Conservation (phyloP, 2,329 filamentous ascomycete genomes). For the Fusarium sp. region DNA sequence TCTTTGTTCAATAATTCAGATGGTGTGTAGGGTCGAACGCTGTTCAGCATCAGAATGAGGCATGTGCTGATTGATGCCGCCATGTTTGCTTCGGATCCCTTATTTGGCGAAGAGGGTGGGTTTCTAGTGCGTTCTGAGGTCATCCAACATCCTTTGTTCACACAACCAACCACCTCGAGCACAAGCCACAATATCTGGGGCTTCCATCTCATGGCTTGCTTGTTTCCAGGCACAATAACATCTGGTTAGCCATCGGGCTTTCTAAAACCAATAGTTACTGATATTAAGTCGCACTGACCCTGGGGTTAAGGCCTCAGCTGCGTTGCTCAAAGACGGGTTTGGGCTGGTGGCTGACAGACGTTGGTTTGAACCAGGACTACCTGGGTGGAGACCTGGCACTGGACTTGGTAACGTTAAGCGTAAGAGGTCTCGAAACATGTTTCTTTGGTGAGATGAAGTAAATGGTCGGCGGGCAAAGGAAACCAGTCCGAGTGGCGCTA, state of each 20-base stretch:
- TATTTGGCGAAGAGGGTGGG: neutral
- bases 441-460: neutral
- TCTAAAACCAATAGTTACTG: too few species aligned
- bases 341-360: too few species aligned
- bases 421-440: neutral
- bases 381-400: neutral
- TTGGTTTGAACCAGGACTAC: neutral
- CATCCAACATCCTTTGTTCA: neutral
- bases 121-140: neutral
- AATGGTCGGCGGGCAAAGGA: neutral
- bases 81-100: neutral
- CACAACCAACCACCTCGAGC: neutral
- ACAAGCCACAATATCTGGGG: too few species aligned
- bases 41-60: neutral
- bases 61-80: neutral
- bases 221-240: too few species aligned
- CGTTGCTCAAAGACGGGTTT: neutral
- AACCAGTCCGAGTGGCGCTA: slow-evolving; percentile 4
- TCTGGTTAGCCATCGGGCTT: too few species aligned
- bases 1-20: neutral
- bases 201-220: too few species aligned
- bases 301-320: neutral
- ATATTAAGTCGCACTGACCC: neutral
- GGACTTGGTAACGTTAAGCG: neutral
- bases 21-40: neutral